phyloP scores from a whole-genome alignment of 441 rosid genomes.

The Aleurites moluccanus region DNA sequence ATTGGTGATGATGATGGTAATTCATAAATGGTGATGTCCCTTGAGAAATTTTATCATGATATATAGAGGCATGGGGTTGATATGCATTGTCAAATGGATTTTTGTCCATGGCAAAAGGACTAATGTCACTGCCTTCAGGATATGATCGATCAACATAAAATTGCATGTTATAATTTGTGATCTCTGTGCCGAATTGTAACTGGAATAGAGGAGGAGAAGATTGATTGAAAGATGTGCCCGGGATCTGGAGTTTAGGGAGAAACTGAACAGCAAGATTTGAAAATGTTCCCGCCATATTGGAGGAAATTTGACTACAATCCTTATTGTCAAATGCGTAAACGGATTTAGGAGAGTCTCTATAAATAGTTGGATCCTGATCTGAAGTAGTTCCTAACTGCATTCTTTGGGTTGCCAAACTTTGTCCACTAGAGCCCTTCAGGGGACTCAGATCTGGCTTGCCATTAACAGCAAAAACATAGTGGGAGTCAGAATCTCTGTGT shows the following conservation, averaged over 20 bases:
- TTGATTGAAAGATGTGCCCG: constrained; percentile 32
- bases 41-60: constrained; percentile 37
- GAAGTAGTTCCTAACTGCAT: constrained; percentile 54
- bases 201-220: constrained; percentile 60
- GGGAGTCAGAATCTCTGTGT: constrained; percentile 59
- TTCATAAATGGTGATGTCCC: constrained; percentile 32
- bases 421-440: constrained; percentile 53
- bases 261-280: constrained; percentile 37
- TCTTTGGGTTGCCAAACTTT: constrained; percentile 45
- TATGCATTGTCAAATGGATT: constrained; percentile 35
- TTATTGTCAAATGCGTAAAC: constrained; percentile 45
- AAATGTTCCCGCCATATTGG: constrained; percentile 32
- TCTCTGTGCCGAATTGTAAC: constrained; percentile 40
- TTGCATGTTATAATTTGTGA: constrained; percentile 23
- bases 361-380: constrained; percentile 45
- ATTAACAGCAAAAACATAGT: constrained; percentile 77
- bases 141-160: constrained; percentile 22
- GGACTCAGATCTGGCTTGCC: constrained; percentile 59
- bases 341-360: constrained; percentile 49
- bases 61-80: constrained; percentile 31
- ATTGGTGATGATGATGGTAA: constrained; percentile 39
- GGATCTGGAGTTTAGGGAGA: constrained; percentile 32
- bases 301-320: constrained; percentile 44
- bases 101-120: constrained; percentile 30
- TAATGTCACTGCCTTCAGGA: constrained; percentile 27